Conservation (phyloP, 2,329 filamentous ascomycete species). For the Fusarium sp. region DNA sequence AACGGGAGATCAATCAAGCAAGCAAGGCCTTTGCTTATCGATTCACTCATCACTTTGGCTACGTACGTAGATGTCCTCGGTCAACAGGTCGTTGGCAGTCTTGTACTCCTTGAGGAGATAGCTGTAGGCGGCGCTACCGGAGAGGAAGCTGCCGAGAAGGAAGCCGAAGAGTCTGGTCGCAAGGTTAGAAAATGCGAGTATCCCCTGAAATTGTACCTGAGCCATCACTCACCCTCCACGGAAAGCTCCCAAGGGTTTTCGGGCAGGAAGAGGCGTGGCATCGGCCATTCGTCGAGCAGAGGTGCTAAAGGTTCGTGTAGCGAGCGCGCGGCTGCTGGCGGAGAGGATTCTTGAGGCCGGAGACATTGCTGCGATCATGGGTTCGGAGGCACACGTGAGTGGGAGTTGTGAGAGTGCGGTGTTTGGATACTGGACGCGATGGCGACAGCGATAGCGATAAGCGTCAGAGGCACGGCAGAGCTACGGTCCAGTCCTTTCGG, state of each 20-base stretch:
- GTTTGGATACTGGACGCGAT: slow-evolving; percentile 33
- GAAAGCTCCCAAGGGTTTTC: slow-evolving; percentile 72
- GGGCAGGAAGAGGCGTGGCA: slow-evolving; percentile 64
- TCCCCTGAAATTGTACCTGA: not conserved
- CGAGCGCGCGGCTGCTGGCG: slow-evolving; percentile 56
- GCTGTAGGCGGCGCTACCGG: slow-evolving; percentile 87
- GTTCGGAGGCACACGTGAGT: slow-evolving; percentile 1
- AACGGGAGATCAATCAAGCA: not conserved
- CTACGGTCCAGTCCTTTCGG: slow-evolving; percentile 23
- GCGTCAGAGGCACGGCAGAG: slow-evolving; percentile 37
- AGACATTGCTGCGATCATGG: slow-evolving; percentile 55
- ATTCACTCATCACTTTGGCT: slow-evolving; percentile 19
- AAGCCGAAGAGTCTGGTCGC: slow-evolving; percentile 85
- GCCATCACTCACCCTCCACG: slow-evolving; percentile 67
- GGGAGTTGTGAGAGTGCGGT: slow-evolving; percentile 23
- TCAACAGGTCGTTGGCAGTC: slow-evolving; percentile 90
- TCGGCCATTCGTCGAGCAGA: slow-evolving; percentile 62
- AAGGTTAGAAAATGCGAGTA: slow-evolving; percentile 23
- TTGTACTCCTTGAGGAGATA: slow-evolving; percentile 96
- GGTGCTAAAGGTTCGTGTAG: slow-evolving; percentile 63
- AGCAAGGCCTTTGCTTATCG: slow-evolving; percentile 2
- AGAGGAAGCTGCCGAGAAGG: slow-evolving; percentile 83
- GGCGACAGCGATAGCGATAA: slow-evolving; percentile 38
- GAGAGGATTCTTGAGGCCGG: slow-evolving; percentile 60
- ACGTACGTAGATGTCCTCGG: slow-evolving; percentile 95